Base-by-base conservation (phyloP, 1,139 yeast genomes). In the Candida sp. region DNA sequence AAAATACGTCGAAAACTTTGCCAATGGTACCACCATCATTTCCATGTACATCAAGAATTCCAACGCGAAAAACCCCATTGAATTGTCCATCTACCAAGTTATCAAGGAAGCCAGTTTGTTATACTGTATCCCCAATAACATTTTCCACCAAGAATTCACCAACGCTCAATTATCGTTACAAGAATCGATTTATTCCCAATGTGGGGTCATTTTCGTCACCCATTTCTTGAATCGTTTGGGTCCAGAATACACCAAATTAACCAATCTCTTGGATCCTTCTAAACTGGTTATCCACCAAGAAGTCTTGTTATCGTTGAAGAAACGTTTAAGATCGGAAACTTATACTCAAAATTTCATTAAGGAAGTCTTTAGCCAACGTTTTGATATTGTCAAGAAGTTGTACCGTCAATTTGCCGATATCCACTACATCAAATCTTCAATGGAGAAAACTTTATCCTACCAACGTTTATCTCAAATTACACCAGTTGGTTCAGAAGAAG, bases 191-290 rank as follows among this genome's bases (percentile, higher is more conserved):
- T 93, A 93, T 63, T 96, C 98, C 37, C 98, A 93, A 65, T 86
- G 90, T 60, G 97, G 93, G 54, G 87, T 88, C 43, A 87, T 90
- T 48, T 93, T 93, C 60, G 96, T 89, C 42, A 85, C 96, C 40
- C 98, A 93, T 65, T 93, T 93, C 69, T 79, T 93, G 64, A 93
- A 93, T 71, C 80, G 99, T 60, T 77, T 93, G 58, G 99, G 99
- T 25, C 83, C 93, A 2, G 98, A 91, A 66, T 93, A 87, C 66
- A 81, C 77, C 52, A 78, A 89, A 43, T 75, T 93, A 57, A 66
- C 79, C 46, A 70, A 77, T 38, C 70, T 89, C 47, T 77, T 91
- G 47, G 87, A 85, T 49, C 70, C 82, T 27, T 67, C 77, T 39
- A 77, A 79, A 60, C 76, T 81, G 46, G 70, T 80, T 43, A 77